Evolutionary conservation across 2,329 filamentous ascomycete genomes (phyloP).

Genomic region (Colletotrichum spaethianum): DNA sequence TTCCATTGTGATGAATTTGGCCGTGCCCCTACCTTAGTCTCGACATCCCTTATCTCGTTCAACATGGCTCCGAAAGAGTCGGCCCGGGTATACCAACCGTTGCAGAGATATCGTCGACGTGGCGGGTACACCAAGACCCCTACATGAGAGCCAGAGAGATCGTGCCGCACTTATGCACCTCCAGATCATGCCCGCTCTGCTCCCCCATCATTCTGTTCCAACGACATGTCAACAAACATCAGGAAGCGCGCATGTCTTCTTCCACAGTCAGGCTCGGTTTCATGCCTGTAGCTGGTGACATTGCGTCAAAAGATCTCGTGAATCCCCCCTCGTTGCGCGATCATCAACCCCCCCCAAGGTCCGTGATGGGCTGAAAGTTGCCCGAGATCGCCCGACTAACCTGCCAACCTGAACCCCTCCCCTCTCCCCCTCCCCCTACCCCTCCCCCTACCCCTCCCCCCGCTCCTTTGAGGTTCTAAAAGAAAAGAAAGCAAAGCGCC

Average conservation of each 20-base stretch:
- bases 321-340: not conserved
- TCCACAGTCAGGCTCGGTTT: not conserved
- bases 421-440: not conserved
- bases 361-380: not conserved
- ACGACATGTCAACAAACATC: not conserved
- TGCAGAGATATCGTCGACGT: not conserved
- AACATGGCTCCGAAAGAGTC: not conserved
- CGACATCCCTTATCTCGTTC: not conserved
- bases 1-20: not conserved
- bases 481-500: not conserved
- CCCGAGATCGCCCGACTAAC: not conserved
- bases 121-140: not conserved
- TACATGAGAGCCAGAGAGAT: not conserved
- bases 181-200: not conserved
- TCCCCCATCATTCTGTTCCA: not conserved
- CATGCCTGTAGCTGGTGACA: not conserved
- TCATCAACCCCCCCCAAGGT: not conserved
- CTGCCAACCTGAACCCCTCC: not conserved
- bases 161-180: not conserved
- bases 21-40: conserved; percentile 34
- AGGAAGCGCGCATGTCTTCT: not conserved
- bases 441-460: no score
- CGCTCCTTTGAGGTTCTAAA: not conserved
- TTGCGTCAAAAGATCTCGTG: not conserved
- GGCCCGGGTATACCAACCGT: not conserved